phyloP scores from a whole-genome alignment of 495 filamentous ascomycete genomes.

The Hyaloscypha bicolor region DNA sequence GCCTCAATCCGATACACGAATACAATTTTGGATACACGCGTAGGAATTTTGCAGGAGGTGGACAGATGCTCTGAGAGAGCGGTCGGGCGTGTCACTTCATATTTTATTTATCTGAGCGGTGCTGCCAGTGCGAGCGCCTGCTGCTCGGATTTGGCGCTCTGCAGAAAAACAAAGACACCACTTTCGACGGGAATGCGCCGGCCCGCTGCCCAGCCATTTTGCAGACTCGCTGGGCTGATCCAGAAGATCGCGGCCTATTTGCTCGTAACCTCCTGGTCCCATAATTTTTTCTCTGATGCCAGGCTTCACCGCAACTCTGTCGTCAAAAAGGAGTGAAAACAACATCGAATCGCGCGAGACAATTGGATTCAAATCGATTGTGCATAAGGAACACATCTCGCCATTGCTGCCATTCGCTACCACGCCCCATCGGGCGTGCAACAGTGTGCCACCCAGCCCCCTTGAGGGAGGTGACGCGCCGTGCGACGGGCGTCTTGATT shows the following conservation, averaged over 20 bases:
- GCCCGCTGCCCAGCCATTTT: slow-evolving; percentile 4
- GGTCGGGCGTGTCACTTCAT: background rate
- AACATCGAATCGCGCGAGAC: slow-evolving; percentile 21
- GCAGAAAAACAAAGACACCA: slow-evolving; percentile 11
- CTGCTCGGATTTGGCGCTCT: background rate
- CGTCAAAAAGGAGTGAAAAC: slow-evolving; percentile 10
- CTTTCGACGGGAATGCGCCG: slow-evolving; percentile 7
- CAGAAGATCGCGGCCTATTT: slow-evolving; percentile 8
- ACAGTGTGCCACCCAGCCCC: background rate
- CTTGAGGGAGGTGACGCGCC: slow-evolving; percentile 14
- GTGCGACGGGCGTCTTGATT: slow-evolving; percentile 8
- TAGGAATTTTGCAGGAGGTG: background rate
- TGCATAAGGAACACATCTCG: slow-evolving; percentile 23
- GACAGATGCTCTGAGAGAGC: background rate
- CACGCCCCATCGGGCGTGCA: background rate
- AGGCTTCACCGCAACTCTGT: slow-evolving; percentile 29
- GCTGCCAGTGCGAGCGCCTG: background rate
- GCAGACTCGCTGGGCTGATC: background rate
- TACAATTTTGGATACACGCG: background rate
- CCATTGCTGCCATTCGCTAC: slow-evolving; percentile 2
- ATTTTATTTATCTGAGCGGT: background rate
- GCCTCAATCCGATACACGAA: slow-evolving; percentile 26
- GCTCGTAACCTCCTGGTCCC: background rate
- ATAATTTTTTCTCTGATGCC: background rate
- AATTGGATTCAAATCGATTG: slow-evolving; percentile 25